Percentiles rank a stretch among this genome's conserved stretches.
These are phyloP conservation scores for Camellia japonica DNA, from an alignment of 148 eudicot species.

Conservation along the genomic window DNA sequence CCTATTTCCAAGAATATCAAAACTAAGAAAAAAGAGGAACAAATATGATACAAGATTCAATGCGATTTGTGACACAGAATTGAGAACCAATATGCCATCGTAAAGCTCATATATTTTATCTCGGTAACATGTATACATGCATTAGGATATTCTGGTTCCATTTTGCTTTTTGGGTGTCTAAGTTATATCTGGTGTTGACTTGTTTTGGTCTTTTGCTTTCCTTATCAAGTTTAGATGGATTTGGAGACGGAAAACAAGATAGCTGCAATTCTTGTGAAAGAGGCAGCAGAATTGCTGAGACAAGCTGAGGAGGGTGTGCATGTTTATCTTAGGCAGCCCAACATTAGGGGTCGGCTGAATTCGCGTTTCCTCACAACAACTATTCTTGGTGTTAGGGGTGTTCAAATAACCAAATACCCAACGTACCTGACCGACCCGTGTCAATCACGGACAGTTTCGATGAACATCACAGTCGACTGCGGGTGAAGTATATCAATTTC, in stretches of 20 bases:
- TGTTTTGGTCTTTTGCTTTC: neutral
- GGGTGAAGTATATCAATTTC: too few species aligned
- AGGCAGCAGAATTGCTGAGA: conserved; percentile 83
- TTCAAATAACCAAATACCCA: too few species aligned
- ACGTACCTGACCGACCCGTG: too few species aligned
- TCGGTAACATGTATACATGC: neutral
- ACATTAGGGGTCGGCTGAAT: conserved; percentile 78
- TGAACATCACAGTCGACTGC: too few species aligned
- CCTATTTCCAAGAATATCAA: too few species aligned
- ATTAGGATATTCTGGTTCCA: neutral
- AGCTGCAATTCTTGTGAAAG: conserved; percentile 74
- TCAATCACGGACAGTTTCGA: too few species aligned
- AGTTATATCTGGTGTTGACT: neutral
- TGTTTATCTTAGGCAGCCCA: conserved; percentile 74
- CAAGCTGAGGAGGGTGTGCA: conserved; percentile 83
- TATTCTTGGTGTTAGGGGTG: conserved; percentile 47
- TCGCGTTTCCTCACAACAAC: conserved; percentile 87
- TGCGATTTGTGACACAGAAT: too few species aligned
- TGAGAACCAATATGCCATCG: neutral
- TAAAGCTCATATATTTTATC: neutral
- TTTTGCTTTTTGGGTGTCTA: neutral
- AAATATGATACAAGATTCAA: neutral
- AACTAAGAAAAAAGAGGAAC: neutral
- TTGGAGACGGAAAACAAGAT: conserved; percentile 83
- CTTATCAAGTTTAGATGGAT: conserved; percentile 53